A percentile compares a stretch with the other conserved stretches of the same genome.
phyloP scores from a whole-genome alignment of 2,329 filamentous ascomycete genomes.

The Massarina eburnea region DNA sequence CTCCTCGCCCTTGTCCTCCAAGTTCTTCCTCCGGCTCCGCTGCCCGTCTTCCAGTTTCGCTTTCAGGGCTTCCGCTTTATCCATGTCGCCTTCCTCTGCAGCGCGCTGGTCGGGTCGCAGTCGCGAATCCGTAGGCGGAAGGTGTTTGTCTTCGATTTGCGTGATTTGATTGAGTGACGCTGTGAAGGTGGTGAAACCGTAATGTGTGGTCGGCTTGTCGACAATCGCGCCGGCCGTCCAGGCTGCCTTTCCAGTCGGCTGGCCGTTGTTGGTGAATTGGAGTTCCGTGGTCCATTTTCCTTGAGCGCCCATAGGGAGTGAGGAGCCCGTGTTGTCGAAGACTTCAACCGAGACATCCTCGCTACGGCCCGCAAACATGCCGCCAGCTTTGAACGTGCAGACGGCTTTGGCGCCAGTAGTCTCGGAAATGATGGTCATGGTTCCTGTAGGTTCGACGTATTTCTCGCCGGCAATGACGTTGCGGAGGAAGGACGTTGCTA shows the following conservation, averaged over 20 bases:
- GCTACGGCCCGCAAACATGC: conserved; percentile 93
- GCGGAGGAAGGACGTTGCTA: conserved; percentile 85
- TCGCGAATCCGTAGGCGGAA: conserved; percentile 81
- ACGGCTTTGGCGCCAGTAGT: conserved; percentile 78
- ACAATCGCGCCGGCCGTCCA: conserved; percentile 82
- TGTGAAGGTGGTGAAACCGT: conserved; percentile 86
- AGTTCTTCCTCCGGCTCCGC: conserved; percentile 68
- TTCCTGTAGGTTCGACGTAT: conserved; percentile 92
- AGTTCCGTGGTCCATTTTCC: conserved; percentile 86
- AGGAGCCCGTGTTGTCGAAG: conserved; percentile 65
- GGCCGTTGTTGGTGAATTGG: conserved; percentile 64
- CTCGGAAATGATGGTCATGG: conserved; percentile 84
- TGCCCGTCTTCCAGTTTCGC: conserved; percentile 83
- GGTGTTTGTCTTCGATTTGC: conserved; percentile 68
- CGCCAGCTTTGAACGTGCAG: conserved; percentile 90
- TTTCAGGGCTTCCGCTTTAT: conserved; percentile 83
- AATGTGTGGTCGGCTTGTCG: conserved; percentile 75
- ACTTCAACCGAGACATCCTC: conserved; percentile 84
- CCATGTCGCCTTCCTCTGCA: conserved; percentile 78
- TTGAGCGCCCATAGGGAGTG: conserved; percentile 66
- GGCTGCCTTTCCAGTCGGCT: conserved; percentile 64
- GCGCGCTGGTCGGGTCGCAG: conserved; percentile 85
- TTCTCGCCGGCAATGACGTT: conserved; percentile 99
- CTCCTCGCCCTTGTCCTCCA: conserved; percentile 73
- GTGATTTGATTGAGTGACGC: conserved; percentile 88